Evolutionary conservation across 306 rosid genomes (phyloP).

Genomic region (Glycine soja): DNA sequence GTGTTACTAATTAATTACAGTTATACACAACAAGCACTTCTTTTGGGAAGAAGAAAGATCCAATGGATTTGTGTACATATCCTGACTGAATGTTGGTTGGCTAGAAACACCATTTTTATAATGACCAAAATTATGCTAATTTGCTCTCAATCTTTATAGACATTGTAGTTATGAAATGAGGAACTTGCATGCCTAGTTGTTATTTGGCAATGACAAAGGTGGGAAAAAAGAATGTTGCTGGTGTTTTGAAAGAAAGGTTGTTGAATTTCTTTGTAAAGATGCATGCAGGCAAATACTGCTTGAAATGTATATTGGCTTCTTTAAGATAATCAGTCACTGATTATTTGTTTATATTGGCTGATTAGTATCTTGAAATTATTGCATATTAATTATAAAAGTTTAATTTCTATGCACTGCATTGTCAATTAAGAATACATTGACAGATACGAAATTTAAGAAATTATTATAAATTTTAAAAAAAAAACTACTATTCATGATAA

Average conservation of each 20-base stretch:
- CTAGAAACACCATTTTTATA: conserved; percentile 35
- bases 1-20: conserved; percentile 42
- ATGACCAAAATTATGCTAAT: conserved; percentile 42
- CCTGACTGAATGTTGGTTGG: conserved; percentile 46
- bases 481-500: neutral
- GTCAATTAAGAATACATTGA: neutral
- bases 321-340: conserved; percentile 22
- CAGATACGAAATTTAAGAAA: neutral
- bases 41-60: conserved; percentile 17
- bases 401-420: neutral
- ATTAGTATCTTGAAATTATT: neutral
- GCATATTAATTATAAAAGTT: neutral
- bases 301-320: conserved; percentile 34
- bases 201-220: conserved; percentile 16
- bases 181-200: conserved; percentile 29
- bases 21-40: conserved; percentile 36
- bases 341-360: conserved; percentile 31
- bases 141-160: conserved; percentile 33
- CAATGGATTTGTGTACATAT: conserved; percentile 51
- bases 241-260: conserved; percentile 35
- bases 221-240: neutral
- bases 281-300: conserved; percentile 31
- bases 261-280: conserved; percentile 47
- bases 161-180: conserved; percentile 40
- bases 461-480: neutral